Percentiles rank a stretch among this genome's conserved stretches.
These are phyloP conservation scores for Fraxinus americana DNA, from an alignment of 257 asterid genomes.

Conservation along the genomic window DNA sequence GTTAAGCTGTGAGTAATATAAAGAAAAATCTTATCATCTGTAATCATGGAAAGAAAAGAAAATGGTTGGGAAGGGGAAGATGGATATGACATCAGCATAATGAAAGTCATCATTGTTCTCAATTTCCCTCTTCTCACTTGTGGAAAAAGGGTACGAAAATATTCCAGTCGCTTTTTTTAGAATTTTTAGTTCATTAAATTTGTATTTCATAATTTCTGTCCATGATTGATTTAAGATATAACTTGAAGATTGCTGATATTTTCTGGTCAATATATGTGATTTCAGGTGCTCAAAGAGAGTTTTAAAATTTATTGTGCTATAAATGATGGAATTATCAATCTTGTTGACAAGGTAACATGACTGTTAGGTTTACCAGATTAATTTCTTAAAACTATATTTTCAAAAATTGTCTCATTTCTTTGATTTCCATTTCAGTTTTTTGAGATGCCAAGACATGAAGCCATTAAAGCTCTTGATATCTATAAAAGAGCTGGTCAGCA, in stretches of 20 bases:
- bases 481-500: slow-evolving; percentile 98
- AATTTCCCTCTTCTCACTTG: background rate
- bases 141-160: background rate
- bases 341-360: slow-evolving; percentile 86
- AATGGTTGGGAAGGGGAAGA: background rate
- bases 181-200: background rate
- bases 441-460: slow-evolving; percentile 99
- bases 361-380: background rate
- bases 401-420: slow-evolving; percentile 12
- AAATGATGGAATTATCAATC: slow-evolving; percentile 96
- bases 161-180: background rate
- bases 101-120: background rate
- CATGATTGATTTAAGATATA: slow-evolving; percentile 2
- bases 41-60: background rate
- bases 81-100: background rate
- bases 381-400: slow-evolving; percentile 5
- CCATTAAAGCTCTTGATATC: slow-evolving; percentile 87
- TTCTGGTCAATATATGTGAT: slow-evolving; percentile 24
- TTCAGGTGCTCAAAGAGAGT: slow-evolving; percentile 98
- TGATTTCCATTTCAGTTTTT: slow-evolving; percentile 70
- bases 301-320: slow-evolving; percentile 92
- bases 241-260: background rate
- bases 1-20: no score
- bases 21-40: background rate
- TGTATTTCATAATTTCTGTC: background rate